phyloP scores from a whole-genome alignment of 164 flowering plant genomes.

The Chimonanthus praecox region DNA sequence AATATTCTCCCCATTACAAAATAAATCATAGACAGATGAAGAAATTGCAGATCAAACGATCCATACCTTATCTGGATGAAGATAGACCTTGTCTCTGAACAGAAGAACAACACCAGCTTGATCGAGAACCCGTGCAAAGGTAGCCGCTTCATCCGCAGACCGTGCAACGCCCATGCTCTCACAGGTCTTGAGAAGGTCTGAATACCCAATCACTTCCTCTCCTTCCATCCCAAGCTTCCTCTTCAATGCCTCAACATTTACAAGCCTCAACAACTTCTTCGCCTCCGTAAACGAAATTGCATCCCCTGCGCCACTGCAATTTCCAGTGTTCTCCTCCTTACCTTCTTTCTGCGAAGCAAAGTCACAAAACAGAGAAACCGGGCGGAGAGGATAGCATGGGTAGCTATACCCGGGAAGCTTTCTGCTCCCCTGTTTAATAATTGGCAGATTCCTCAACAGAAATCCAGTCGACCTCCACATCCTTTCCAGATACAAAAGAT shows the following conservation, averaged over 20 bases:
- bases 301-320: background rate
- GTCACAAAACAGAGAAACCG: background rate
- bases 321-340: background rate
- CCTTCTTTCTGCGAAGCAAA: background rate
- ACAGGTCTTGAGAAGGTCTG: constrained; percentile 58
- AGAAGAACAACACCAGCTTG: constrained; percentile 87
- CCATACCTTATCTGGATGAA: constrained; percentile 81
- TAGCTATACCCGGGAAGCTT: background rate
- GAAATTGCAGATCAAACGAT: too few relatives aligned
- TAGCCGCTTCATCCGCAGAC: constrained; percentile 57
- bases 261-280: constrained; percentile 79
- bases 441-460: background rate
- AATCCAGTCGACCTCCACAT: constrained; percentile 1
- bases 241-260: constrained; percentile 78
- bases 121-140: constrained; percentile 73
- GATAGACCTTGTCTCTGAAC: constrained; percentile 84
- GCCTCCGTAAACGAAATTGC: constrained; percentile 56
- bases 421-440: background rate
- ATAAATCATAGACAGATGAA: too few relatives aligned
- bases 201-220: constrained; percentile 54
- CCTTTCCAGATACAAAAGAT: background rate
- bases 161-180: constrained; percentile 65
- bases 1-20: background rate
- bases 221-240: constrained; percentile 51
- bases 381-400: background rate